Evolutionary conservation across 2,329 filamentous ascomycete genomes (phyloP), one percentile per base, ranked within the genome.

Genomic region (Neonectria faginata): DNA sequence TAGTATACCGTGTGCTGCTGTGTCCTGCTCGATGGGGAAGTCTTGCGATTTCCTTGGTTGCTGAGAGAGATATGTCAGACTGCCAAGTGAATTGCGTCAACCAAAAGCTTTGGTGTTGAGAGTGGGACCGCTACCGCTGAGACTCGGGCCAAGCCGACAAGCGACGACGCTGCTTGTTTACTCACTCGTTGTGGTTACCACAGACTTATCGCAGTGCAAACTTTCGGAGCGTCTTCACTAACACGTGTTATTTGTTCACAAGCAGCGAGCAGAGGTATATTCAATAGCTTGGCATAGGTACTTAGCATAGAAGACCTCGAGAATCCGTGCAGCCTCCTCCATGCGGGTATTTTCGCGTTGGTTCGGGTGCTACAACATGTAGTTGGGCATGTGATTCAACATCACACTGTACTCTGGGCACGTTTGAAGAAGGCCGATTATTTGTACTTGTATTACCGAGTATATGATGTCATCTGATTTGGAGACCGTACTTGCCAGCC

Each of bases 81-180:
- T 45, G 48, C 48, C 36, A 36, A 39, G 18, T 52, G 27, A 60
- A 44, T 44, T 53, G 48, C 57, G 39, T 44, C 36, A 58, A 51
- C n/a, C 39, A 14, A 33, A 39, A 39, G 25, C 48, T 53, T 45
- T 47, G 48, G 27, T 27, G 42, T 44, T 42, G 20, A 48, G 36
- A 41, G 57, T 60, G 57, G 57, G 57, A 60, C 48, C 7, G n/a
- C 29, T 44, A 60, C 48, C 7, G n/a, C 18, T 33, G 36, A 53
- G 56, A 53, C 39, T 57, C 29, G 42, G 48, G 39, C 48, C 33
- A 53, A 45, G 25, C 42, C 39, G 29, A 25, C 12, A 44, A 59
- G 18, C 47, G n/a, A 51, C 39, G 18, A n/a, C 33, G n/a, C 48
- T 31, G 18, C 14, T 42, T 33, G 36, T 33, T 44, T 14, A 33